Percentiles rank a stretch among this genome's conserved stretches.
Evolutionary conservation across 1,139 yeast species (phyloP).

Genomic region (Ogataea hybrid): DNA sequence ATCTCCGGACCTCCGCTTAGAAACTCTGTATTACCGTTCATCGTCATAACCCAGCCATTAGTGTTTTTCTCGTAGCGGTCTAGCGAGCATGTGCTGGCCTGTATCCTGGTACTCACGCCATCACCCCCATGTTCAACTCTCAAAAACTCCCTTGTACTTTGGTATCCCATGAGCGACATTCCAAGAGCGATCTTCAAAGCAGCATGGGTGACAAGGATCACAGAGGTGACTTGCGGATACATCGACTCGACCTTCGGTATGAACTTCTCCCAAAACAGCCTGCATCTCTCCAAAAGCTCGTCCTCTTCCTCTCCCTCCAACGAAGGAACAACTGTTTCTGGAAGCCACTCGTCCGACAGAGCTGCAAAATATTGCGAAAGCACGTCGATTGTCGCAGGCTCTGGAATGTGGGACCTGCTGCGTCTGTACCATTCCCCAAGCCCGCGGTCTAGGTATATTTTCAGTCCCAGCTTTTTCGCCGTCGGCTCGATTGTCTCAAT

Average conservation of each 20-base stretch:
- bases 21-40: constrained; percentile 53
- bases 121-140: constrained; percentile 38
- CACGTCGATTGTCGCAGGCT: constrained; percentile 45
- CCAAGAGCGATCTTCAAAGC: constrained; percentile 62
- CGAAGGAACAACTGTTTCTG: constrained; percentile 49
- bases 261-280: constrained; percentile 45
- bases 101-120: constrained; percentile 44
- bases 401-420: constrained; percentile 45
- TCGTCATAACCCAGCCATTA: constrained; percentile 40
- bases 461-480: constrained; percentile 40
- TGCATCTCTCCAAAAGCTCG: constrained; percentile 45
- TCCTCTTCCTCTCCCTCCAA: constrained; percentile 48
- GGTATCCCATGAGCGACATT: constrained; percentile 45
- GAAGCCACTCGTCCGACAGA: constrained; percentile 45
- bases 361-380: constrained; percentile 43
- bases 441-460: constrained; percentile 51
- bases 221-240: constrained; percentile 43
- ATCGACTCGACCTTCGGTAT: constrained; percentile 44
- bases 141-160: constrained; percentile 40
- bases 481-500: constrained; percentile 55
- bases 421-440: constrained; percentile 61
- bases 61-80: constrained; percentile 37
- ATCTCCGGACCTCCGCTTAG: constrained; percentile 53
- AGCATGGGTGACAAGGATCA: constrained; percentile 56
- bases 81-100: constrained; percentile 58